A percentile compares a stretch with the other conserved stretches of the same genome.
Evolutionary conservation across 1,284 basidiomycete genomes (phyloP).

Genomic region (Heterobasidion annosum): DNA sequence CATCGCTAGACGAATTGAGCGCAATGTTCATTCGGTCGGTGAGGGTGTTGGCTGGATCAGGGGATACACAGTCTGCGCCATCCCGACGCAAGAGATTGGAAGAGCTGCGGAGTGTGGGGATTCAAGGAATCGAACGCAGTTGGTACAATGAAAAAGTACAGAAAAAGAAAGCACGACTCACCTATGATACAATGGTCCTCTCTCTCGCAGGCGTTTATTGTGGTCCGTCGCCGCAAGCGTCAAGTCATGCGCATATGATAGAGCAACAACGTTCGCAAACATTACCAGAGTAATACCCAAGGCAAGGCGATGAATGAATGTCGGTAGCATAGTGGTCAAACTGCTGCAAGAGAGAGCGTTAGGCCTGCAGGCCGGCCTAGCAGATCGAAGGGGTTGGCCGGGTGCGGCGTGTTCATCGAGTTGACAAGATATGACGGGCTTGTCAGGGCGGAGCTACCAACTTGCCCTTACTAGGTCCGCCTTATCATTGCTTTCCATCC

Average conservation of each 20-base stretch:
- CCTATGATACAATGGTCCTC: background rate
- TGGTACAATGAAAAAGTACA: background rate
- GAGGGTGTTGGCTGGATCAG: slow-evolving; percentile 54
- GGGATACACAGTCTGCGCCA: slow-evolving; percentile 32
- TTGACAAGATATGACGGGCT: background rate
- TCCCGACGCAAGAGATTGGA: slow-evolving; percentile 1
- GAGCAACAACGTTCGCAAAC: background rate
- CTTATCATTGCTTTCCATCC: background rate
- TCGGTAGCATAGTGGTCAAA: background rate
- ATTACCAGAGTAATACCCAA: background rate
- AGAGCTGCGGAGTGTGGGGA: background rate
- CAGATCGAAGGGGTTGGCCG: background rate
- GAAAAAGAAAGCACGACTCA: background rate
- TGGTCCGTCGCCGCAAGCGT: background rate
- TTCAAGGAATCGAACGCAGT: background rate
- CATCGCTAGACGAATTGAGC: slow-evolving; percentile 54
- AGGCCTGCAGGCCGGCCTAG: background rate
- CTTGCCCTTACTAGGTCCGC: background rate
- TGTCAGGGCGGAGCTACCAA: background rate
- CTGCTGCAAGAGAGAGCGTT: background rate
- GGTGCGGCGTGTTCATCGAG: background rate
- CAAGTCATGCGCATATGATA: background rate
- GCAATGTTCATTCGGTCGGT: slow-evolving; percentile 61
- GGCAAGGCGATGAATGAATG: background rate
- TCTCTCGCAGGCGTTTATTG: background rate